phyloP scores from a whole-genome alignment of 768 basidiomycete species.

The Phlebiopsis flavidoalba region DNA sequence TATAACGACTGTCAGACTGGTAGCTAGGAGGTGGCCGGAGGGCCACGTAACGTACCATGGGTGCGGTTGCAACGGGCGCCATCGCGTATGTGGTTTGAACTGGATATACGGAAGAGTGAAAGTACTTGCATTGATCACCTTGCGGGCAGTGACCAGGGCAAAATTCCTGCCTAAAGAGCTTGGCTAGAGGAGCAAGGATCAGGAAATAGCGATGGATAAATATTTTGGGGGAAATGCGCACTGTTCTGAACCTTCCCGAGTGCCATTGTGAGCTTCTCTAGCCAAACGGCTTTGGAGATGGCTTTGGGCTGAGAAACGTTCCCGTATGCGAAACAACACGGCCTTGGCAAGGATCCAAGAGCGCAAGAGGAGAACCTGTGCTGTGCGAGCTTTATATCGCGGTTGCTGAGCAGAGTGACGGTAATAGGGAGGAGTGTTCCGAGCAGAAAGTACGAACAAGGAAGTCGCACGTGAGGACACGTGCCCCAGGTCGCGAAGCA shows the following conservation, averaged over 20 bases:
- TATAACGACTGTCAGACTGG: not conserved
- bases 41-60: slow-evolving; percentile 4
- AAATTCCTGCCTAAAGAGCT: slow-evolving; percentile 34
- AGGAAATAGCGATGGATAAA: not conserved
- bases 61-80: not conserved
- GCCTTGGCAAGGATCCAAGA: not conserved
- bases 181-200: slow-evolving; percentile 22
- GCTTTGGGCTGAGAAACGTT: not conserved
- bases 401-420: slow-evolving; percentile 8
- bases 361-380: not conserved
- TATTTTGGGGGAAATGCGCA: not conserved
- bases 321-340: not conserved
- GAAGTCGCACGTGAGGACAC: slow-evolving; percentile 11
- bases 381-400: slow-evolving; percentile 8
- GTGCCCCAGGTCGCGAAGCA: too few relatives aligned
- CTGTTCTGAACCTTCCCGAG: slow-evolving; percentile 1
- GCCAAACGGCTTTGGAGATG: not conserved
- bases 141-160: slow-evolving; percentile 30
- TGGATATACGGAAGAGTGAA: slow-evolving; percentile 24
- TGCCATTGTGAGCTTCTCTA: not conserved
- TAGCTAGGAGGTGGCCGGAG: not conserved
- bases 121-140: slow-evolving; percentile 33
- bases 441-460: slow-evolving; percentile 2
- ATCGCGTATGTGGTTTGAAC: slow-evolving; percentile 11
- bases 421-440: not conserved